Evolutionary conservation across 306 rosid species (phyloP).

Genomic region (Prunus kanzakura): DNA sequence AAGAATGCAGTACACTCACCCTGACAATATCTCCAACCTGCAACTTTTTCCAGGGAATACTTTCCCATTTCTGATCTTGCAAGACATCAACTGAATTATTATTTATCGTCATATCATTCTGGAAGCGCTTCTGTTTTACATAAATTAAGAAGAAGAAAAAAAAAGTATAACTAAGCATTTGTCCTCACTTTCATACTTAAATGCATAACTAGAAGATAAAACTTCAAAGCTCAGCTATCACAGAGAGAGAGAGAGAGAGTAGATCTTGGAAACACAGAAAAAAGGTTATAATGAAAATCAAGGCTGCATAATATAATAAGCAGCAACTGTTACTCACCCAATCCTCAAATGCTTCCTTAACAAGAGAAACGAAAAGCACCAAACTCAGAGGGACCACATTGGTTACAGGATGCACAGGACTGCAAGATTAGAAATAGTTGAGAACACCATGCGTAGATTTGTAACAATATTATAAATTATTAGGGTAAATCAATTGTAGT

Average conservation of each 20-base stretch:
- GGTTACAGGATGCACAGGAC: constrained; percentile 89
- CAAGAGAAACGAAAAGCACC: constrained; percentile 85
- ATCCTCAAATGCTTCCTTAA: constrained; percentile 94
- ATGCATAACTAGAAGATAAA: constrained; percentile 3
- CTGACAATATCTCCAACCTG: constrained; percentile 86
- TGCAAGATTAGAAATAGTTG: constrained; percentile 47
- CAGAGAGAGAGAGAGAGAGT: neutral
- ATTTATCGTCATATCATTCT: constrained; percentile 82
- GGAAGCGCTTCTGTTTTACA: constrained; percentile 80
- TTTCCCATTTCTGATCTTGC: constrained; percentile 81
- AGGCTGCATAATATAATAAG: constrained; percentile 13
- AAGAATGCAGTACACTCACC: constrained; percentile 50
- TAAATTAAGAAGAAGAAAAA: constrained; percentile 22
- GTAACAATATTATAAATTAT: constrained; percentile 7
- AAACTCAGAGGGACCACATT: constrained; percentile 83
- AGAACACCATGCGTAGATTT: constrained; percentile 10
- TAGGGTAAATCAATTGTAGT: constrained; percentile 7
- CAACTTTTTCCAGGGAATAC: constrained; percentile 80
- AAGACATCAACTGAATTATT: constrained; percentile 62
- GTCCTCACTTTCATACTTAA: neutral
- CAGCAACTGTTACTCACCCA: constrained; percentile 61
- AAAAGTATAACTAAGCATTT: neutral
- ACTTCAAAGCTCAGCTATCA: constrained; percentile 5
- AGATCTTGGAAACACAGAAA: neutral
- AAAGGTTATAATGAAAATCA: constrained; percentile 1